Evolutionary conservation across 2,329 filamentous ascomycete genomes (phyloP), one percentile per base, ranked within the genome.

Genomic region (Chrysoporthe puriensis): DNA sequence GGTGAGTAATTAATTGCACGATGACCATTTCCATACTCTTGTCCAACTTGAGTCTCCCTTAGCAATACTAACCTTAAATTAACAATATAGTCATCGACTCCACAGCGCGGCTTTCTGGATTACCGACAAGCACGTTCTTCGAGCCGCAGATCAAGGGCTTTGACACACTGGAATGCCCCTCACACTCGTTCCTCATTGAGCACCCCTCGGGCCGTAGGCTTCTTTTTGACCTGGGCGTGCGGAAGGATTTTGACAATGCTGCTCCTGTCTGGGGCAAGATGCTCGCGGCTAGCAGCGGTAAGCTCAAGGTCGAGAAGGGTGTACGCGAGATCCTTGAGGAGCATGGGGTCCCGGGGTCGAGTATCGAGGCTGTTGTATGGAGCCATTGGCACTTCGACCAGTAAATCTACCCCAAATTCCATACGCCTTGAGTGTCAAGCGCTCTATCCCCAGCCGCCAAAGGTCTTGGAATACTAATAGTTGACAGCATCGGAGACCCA

Each of bases 101-200:
- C 6, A 68, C 63, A 3, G 48, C 59, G 21, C 60, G 67, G 63
- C 11, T 69, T 7, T 63, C 52, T n/a, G 42, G 14, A 6, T 3
- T 66, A 1, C 50, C 63, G n/a, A 63, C 59, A 4, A n/a, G 34
- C 4, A 6, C 32, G 6, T 64, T 69, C 52, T 54, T 68, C 36
- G 62, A 52, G 46, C 59, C 52, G 21, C 54, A 21, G n/a, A 81
- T 82, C 62, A 73, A 73, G 63, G 80, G 78, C 26, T 75, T 77
- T 36, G 73, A 74, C 1, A 68, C 76, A 16, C 73, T 82, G 18
- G 72, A 73, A 7, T 77, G 76, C 40, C 82, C 82, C 2, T 76
- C 79, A 1, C 80, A 79, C 72, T 79, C 79, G 3, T 86, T 86
- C 72, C 74, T 85, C 1, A 80, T 86, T 63, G 77, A 83, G 64